Base-by-base conservation (phyloP, 371 early-diverging fungal species). In the Basidiobolus meristosporus region DNA sequence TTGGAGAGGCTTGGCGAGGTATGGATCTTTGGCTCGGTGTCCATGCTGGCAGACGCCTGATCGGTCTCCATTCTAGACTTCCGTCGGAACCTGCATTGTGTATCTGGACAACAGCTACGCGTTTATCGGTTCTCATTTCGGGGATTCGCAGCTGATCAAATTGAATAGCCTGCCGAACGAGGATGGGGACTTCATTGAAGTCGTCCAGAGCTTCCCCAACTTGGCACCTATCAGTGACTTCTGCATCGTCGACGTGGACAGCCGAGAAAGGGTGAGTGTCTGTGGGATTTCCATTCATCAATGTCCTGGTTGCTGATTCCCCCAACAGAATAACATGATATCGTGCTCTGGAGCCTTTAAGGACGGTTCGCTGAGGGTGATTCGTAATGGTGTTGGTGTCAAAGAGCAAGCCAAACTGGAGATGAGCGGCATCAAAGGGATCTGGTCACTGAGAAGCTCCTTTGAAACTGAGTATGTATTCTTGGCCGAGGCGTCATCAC, bases 311-410 rank as follows among this genome's bases (percentile, higher is more conserved):
- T 26, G 7, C 5, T 22, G 12, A 5, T 33, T 21, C 33, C 16
- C 34, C 26, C 5, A 40, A 17, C 11, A 39, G 28, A n/a, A 39
- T 22, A 37, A 18, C n/a, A 37, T 16, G 34, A 77, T 92, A 1
- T 75, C 90, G n/a, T 90, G 90, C 47, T 78, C 83, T 4, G 91
- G 92, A 0, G 64, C 56, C 2, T 65, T 63, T 38, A 68, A 72
- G 40, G 70, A 76, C 45, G 85, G 88, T 5, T 63, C 74, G 1
- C 53, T 95, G 35, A 65, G 89, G 19, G 60, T 89, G 4, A 70
- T 95, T 20, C 68, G 84, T 33, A 85, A 81, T 53, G 93, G 96
- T 7, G 67, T 90, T 28, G 91, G 88, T 9, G 73, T 93, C 31
- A 56, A 64, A n/a, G 68, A 69, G 26, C 51, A 70, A 15, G 70